These are phyloP conservation scores for Leccinum griseonigrum DNA, from an alignment of 1,284 basidiomycete genomes.

Conservation along the genomic window DNA sequence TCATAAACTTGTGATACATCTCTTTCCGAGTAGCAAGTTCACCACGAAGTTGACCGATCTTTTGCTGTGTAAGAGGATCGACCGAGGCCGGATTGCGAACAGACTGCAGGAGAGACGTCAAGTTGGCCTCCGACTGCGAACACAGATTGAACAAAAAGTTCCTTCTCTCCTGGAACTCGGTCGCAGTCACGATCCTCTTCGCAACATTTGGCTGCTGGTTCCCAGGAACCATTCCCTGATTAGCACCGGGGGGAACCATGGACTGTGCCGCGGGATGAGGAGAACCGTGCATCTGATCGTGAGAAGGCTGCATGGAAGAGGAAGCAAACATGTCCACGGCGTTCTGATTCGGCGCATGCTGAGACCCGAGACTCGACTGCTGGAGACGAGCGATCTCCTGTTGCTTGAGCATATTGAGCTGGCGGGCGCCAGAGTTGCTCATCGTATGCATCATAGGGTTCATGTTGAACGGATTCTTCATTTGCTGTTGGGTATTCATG, in stretches of 20 bases:
- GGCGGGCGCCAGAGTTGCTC: conserved; percentile 36
- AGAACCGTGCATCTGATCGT: conserved; percentile 47
- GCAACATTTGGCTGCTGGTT: conserved; percentile 17
- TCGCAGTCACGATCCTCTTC: conserved; percentile 20
- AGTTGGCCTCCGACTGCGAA: conserved; percentile 16
- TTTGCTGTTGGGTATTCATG: conserved; percentile 32
- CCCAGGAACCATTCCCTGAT: conserved; percentile 25
- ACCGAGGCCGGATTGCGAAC: conserved; percentile 20
- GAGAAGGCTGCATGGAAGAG: conserved; percentile 37
- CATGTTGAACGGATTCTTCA: conserved; percentile 31
- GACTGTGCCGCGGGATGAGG: conserved; percentile 39
- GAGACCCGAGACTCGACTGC: conserved; percentile 27
- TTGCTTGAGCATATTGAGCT: conserved; percentile 49
- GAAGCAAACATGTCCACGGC: conserved; percentile 43
- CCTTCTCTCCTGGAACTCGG: conserved; percentile 29
- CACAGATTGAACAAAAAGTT: conserved; percentile 16
- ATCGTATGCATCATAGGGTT: conserved; percentile 41
- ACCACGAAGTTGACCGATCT: conserved; percentile 28
- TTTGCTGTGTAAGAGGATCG: conserved; percentile 31
- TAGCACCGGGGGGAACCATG: conserved; percentile 17
- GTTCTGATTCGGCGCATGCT: conserved; percentile 35
- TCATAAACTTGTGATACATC: conserved; percentile 33
- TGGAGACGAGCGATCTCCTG: conserved; percentile 40
- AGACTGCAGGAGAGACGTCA: conserved; percentile 15
- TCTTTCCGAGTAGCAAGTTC: conserved; percentile 40